phyloP scores from a whole-genome alignment of 495 filamentous ascomycete species.

The Podospora australis region DNA sequence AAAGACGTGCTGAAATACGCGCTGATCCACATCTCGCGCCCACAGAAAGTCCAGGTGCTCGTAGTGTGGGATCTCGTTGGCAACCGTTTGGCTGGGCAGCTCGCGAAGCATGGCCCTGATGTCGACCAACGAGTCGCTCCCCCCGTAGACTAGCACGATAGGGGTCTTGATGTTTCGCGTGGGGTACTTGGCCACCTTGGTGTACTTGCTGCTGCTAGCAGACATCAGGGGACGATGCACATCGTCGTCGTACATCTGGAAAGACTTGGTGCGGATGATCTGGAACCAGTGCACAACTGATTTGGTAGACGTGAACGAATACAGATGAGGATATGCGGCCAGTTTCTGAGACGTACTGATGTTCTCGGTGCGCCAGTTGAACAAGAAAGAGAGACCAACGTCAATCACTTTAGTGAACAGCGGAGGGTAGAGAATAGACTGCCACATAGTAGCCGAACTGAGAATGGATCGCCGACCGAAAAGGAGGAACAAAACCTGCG shows the following conservation, averaged over 20 bases:
- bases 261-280: constrained; percentile 88
- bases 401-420: constrained; percentile 90
- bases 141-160: constrained; percentile 87
- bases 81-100: constrained; percentile 73
- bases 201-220: constrained; percentile 44
- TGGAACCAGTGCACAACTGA: constrained; percentile 98
- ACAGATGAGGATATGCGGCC: constrained; percentile 93
- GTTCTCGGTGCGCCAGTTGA: constrained; percentile 83
- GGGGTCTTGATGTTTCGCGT: constrained; percentile 96
- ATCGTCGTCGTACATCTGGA: constrained; percentile 98
- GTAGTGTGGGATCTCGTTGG: constrained; percentile 79
- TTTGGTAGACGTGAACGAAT: constrained; percentile 93
- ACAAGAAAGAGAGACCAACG: constrained; percentile 69
- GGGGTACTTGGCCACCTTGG: constrained; percentile 90
- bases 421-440: constrained; percentile 88
- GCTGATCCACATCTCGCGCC: constrained; percentile 74
- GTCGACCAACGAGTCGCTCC: constrained; percentile 90
- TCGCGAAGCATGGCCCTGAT: constrained; percentile 87
- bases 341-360: constrained; percentile 86
- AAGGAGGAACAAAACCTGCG: constrained; percentile 84
- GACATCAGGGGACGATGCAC: constrained; percentile 50
- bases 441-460: constrained; percentile 93
- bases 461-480: constrained; percentile 94
- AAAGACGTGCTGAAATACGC: constrained; percentile 86
- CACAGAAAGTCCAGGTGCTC: constrained; percentile 98